Conservation (phyloP, 164 flowering plant species). For the Vitis labrusca region DNA sequence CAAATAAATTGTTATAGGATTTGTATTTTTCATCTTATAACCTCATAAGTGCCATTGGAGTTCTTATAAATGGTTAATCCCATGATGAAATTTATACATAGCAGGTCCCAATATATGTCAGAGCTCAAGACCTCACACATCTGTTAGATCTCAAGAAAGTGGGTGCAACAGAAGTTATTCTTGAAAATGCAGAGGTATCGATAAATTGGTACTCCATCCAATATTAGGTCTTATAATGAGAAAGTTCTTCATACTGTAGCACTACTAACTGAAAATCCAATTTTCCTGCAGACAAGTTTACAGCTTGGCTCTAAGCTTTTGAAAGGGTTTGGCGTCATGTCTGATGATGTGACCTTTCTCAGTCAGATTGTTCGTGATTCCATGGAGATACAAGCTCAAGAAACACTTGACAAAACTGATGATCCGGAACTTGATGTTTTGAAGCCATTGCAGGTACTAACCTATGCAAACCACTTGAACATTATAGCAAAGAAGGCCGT, state of each 20-base stretch:
- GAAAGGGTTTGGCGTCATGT: conserved; percentile 93
- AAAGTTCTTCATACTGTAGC: not conserved
- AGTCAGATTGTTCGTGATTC: conserved; percentile 86
- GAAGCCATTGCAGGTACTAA: conserved; percentile 84
- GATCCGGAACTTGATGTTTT: conserved; percentile 46
- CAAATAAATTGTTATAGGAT: too few species aligned
- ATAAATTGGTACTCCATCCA: not conserved
- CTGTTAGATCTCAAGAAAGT: conserved; percentile 88
- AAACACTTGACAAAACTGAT: conserved; percentile 37
- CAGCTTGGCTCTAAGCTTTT: conserved; percentile 93
- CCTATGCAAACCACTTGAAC: too few species aligned
- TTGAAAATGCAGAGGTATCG: conserved; percentile 84
- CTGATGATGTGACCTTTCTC: conserved; percentile 85
- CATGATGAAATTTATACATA: conserved; percentile 3
- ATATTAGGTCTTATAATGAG: not conserved
- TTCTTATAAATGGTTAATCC: not conserved
- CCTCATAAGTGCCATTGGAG: too few species aligned
- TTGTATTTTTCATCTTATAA: too few species aligned
- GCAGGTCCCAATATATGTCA: conserved; percentile 90
- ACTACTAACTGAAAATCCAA: not conserved
- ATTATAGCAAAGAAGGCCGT: too few species aligned
- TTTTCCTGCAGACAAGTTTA: conserved; percentile 77
- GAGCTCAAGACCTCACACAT: conserved; percentile 80
- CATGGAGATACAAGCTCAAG: conserved; percentile 90
- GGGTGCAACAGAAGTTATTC: conserved; percentile 96